These are phyloP conservation scores for Misopates orontium DNA, from an alignment of 257 asterid species.

Conservation along the genomic window DNA sequence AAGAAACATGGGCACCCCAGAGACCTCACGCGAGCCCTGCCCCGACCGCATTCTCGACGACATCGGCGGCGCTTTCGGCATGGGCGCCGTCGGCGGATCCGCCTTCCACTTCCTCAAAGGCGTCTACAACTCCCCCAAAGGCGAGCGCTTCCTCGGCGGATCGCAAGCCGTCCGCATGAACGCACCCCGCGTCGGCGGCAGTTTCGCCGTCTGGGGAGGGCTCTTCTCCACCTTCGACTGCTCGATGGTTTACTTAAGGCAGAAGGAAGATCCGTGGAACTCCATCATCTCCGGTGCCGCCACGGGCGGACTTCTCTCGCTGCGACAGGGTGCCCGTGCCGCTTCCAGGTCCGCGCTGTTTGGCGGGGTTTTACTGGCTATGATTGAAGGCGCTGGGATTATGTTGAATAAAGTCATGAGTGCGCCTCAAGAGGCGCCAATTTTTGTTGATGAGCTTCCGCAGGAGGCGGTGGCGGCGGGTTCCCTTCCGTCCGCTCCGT, in stretches of 20 bases:
- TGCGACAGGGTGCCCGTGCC: constrained; percentile 55
- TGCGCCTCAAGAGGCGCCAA: constrained; percentile 36
- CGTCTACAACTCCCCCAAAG: constrained; percentile 59
- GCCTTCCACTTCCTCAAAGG: constrained; percentile 73
- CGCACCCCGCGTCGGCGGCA: constrained; percentile 69
- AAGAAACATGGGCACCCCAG: constrained; percentile 53
- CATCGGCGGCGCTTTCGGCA: constrained; percentile 61
- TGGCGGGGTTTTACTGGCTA: constrained; percentile 51
- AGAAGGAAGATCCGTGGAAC: constrained; percentile 77
- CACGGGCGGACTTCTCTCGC: constrained; percentile 54
- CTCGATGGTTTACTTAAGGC: constrained; percentile 59
- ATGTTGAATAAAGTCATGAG: constrained; percentile 41
- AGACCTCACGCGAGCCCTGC: constrained; percentile 74
- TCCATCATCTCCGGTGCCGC: constrained; percentile 66
- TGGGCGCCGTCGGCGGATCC: constrained; percentile 69
- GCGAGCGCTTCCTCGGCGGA: constrained; percentile 48
- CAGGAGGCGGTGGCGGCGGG: constrained; percentile 12
- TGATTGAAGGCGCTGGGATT: constrained; percentile 61
- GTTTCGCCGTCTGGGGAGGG: constrained; percentile 83
- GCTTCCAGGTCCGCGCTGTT: constrained; percentile 53
- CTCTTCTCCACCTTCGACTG: constrained; percentile 67
- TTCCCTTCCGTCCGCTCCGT: constrained; percentile 13
- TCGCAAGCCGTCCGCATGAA: constrained; percentile 62
- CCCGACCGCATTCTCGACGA: constrained; percentile 78
- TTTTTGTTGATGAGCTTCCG: constrained; percentile 27